Evolutionary conservation across 1,284 basidiomycete species (phyloP), one percentile per base, ranked within the genome.

Genomic region (Blastosporella zonata): DNA sequence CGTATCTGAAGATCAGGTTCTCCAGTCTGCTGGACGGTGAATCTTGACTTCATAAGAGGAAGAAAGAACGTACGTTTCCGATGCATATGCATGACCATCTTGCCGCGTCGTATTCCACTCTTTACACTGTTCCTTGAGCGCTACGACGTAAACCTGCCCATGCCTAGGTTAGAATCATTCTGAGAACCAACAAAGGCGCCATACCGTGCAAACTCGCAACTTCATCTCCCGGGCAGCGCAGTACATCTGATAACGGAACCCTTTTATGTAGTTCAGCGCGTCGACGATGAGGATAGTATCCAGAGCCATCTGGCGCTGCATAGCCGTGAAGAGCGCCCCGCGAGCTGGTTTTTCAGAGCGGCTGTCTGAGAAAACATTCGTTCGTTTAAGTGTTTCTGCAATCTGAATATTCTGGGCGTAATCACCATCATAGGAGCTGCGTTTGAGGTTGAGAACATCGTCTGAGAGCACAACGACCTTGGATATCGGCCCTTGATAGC

Each of bases 181-280:
- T 13, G 7, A 22, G 34, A 47, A 22, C 23, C 36, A 39, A 33
- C 44, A 20, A 21, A 29, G 13, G 21, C n/a, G 37, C 77, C 90
- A 64, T 65, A 96, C 93, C 43, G 95, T 97, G 63, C 89, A 91
- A 6, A 91, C 85, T 21, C 94, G 75, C 27, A 93, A 73, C 57
- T 88, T 90, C 51, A 87, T 79, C 65, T 98, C 96, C 39, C 94
- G 74, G 2, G 94, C 94, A 0, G 92, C 91, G 62, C 95, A 98
- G 69, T 97, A 97, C 70, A 98, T 87, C 69, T 99, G 96, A 67
- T 99, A 99, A 31, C 96, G 82, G 63, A 94, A 97, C 6, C 92
- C 88, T 66, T 99, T 98, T 77, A 98, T 98, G 67, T 99, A 97
- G 63, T 97, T 96, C 56, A 91, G 81, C 6, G 87, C 84, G 59